Conservation (phyloP, 1,284 basidiomycete species). For the Coniferiporia weirii region DNA sequence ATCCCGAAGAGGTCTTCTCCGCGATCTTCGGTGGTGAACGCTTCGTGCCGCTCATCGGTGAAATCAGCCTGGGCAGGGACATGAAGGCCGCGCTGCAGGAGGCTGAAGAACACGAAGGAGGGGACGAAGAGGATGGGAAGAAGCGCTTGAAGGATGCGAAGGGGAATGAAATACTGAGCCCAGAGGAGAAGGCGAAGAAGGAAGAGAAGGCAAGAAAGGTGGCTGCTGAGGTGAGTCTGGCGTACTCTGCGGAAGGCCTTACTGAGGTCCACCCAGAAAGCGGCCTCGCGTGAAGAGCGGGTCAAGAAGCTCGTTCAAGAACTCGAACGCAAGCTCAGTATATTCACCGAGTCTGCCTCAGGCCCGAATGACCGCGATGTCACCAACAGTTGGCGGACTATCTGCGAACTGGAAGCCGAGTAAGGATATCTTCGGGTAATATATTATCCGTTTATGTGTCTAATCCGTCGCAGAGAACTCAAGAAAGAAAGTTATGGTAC, state of each 20-base stretch:
- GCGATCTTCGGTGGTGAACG: slow-evolving; percentile 89
- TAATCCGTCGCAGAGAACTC: slow-evolving; percentile 52
- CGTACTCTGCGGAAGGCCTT: slow-evolving; percentile 12
- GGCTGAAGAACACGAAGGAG: slow-evolving; percentile 73
- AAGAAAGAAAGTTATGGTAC: slow-evolving; percentile 90
- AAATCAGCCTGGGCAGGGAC: slow-evolving; percentile 82
- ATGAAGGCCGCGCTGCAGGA: slow-evolving; percentile 98
- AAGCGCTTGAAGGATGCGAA: slow-evolving; percentile 53
- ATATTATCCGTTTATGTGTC: slow-evolving; percentile 3
- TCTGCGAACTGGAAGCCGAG: slow-evolving; percentile 81
- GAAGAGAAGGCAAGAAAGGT: slow-evolving; percentile 72
- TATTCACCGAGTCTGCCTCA: slow-evolving; percentile 88
- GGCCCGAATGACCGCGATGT: slow-evolving; percentile 71
- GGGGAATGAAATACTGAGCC: slow-evolving; percentile 65
- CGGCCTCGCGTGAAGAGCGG: slow-evolving; percentile 72
- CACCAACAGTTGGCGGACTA: slow-evolving; percentile 64
- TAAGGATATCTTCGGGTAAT: slow-evolving; percentile 33
- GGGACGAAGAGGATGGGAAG: slow-evolving; percentile 33
- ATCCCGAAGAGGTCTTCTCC: slow-evolving; percentile 88
- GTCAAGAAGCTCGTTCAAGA: slow-evolving; percentile 82
- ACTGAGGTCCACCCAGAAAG: slow-evolving; percentile 51
- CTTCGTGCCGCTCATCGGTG: slow-evolving; percentile 79
- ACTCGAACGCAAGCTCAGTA: slow-evolving; percentile 81
- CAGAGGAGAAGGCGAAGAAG: slow-evolving; percentile 78
- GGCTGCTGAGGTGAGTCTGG: slow-evolving; percentile 55